phyloP scores from a whole-genome alignment of 345 rosid species.

The Draba incana region DNA sequence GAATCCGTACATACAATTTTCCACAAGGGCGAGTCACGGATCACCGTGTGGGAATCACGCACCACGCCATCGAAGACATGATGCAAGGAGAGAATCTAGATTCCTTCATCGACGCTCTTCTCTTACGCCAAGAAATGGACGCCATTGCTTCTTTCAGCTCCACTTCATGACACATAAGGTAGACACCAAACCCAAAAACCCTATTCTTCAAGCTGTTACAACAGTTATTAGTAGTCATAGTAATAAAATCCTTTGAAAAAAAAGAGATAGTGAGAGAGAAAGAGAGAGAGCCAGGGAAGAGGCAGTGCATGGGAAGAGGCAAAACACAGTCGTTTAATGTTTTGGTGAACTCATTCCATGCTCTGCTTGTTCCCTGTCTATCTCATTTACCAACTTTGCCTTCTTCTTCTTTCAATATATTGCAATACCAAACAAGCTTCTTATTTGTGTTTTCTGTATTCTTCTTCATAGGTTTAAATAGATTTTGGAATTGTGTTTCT shows the following conservation, averaged over 20 bases:
- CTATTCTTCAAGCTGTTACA: conserved; percentile 8
- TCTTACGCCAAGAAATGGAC: conserved; percentile 93
- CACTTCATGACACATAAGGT: conserved; percentile 35
- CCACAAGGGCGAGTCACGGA: conserved; percentile 93
- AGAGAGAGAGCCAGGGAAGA: conserved; percentile 88
- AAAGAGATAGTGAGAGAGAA: conserved; percentile 27
- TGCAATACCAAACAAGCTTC: conserved; percentile 9
- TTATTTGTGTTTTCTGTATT: conserved; percentile 7
- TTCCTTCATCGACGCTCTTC: conserved; percentile 80
- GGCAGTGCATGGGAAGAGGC: conserved; percentile 92
- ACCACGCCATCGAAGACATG: conserved; percentile 73
- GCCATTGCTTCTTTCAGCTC: conserved; percentile 84
- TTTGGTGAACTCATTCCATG: conserved; percentile 61
- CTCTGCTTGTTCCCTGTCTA: conserved; percentile 73
- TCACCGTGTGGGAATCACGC: conserved; percentile 87
- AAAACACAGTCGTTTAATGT: conserved; percentile 50
- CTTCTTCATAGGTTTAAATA: conserved; percentile 27
- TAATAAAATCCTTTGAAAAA: conserved; percentile 18
- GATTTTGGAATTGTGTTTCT: conserved; percentile 28
- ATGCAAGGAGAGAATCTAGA: conserved; percentile 87
- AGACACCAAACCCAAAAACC: conserved; percentile 14
- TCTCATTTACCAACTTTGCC: conserved; percentile 44
- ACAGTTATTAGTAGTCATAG: conserved; percentile 26
- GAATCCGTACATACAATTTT: conserved; percentile 90
- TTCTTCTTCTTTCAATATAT: conserved; percentile 37